Percentiles rank a stretch among this genome's conserved stretches.
Conservation (phyloP, 176 grass and related monocot species). For the Melocanna baccifera region DNA sequence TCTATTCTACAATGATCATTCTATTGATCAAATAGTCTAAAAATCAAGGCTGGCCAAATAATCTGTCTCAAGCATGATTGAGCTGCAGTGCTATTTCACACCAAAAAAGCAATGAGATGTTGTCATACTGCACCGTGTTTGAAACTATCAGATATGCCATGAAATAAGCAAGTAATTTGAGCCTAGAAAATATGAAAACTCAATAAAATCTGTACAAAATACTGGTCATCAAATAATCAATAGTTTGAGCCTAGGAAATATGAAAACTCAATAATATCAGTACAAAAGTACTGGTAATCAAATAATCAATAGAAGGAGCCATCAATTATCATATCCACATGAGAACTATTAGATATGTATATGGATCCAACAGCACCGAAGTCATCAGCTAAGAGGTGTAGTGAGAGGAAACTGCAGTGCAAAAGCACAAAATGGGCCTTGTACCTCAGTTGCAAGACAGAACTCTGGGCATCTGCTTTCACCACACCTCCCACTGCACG, state of each 20-base stretch:
- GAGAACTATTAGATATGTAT: conserved; percentile 2
- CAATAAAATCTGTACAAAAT: background rate
- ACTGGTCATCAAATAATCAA: background rate
- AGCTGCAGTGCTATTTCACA: background rate
- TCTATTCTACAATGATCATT: background rate
- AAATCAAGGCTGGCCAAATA: background rate
- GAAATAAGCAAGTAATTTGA: background rate
- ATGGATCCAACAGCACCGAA: background rate
- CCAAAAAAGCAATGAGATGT: background rate
- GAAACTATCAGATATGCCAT: background rate
- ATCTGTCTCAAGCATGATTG: background rate
- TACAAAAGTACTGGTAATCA: background rate
- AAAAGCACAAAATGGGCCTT: conserved; percentile 8
- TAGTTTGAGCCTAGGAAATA: background rate
- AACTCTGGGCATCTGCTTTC: conserved; percentile 91
- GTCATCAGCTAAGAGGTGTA: background rate
- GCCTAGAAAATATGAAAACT: background rate
- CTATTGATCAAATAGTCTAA: background rate
- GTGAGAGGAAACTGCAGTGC: background rate
- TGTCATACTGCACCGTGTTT: background rate
- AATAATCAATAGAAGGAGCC: background rate
- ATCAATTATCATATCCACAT: background rate
- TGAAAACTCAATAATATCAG: background rate
- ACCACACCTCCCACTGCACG: conserved; percentile 88
- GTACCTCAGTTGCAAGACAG: conserved; percentile 94